Evolutionary conservation across 2,329 filamentous ascomycete genomes (phyloP).

Genomic region (Neopestalotiopsis sp.): DNA sequence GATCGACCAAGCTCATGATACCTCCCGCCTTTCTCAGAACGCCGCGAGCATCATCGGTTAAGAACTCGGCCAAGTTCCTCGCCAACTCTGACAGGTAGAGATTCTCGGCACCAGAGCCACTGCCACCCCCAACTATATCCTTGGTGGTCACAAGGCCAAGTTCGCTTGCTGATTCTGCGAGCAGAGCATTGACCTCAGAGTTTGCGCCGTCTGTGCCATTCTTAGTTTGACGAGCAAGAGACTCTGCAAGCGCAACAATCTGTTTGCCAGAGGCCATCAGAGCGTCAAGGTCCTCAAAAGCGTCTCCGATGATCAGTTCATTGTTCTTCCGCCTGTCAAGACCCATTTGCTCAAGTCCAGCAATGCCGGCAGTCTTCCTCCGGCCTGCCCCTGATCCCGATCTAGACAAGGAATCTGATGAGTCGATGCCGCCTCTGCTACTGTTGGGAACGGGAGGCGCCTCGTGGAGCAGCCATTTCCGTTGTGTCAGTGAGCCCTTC

Average conservation of each 20-base stretch:
- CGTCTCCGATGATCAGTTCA: conserved; percentile 87
- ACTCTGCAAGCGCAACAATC: conserved; percentile 90
- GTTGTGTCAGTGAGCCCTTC: conserved; percentile 85
- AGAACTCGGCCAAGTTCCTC: conserved; percentile 83
- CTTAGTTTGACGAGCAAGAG: conserved; percentile 74
- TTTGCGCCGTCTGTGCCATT: conserved; percentile 60
- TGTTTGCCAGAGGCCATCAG: conserved; percentile 98
- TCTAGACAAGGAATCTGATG: conserved; percentile 34
- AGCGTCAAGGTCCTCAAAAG: conserved; percentile 95
- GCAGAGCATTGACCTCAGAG: conserved; percentile 73
- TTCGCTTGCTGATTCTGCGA: conserved; percentile 82
- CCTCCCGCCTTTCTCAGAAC: conserved; percentile 81
- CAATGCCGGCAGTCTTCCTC: conserved; percentile 81
- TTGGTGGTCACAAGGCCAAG: conserved; percentile 92
- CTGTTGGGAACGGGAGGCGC: conserved; percentile 84
- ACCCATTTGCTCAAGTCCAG: conserved; percentile 85
- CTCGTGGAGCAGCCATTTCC: conserved; percentile 92
- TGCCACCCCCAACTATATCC: conserved; percentile 84
- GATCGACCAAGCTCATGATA: conserved; percentile 86
- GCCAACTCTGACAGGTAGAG: conserved; percentile 89
- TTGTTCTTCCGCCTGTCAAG: conserved; percentile 89
- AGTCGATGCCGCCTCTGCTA: conserved; percentile 42
- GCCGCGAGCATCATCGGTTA: conserved; percentile 83
- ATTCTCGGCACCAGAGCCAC: conserved; percentile 68
- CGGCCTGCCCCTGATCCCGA: conserved; percentile 34